Evolutionary conservation across 805 yeast species (phyloP), one percentile per base, ranked within the genome.

Genomic region (Nakazawaea populi): DNA sequence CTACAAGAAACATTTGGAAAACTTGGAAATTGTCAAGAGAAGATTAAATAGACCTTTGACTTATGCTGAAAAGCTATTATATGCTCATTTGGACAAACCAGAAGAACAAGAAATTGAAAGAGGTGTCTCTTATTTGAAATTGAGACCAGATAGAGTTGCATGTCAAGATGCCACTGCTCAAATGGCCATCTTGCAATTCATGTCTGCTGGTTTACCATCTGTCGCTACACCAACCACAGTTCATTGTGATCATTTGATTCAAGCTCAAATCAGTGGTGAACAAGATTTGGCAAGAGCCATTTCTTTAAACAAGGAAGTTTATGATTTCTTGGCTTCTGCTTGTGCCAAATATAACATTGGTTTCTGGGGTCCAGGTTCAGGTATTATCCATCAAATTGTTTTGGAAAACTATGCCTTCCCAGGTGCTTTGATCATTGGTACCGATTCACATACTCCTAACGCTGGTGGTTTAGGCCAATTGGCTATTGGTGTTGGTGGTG

Each of bases 121-220:
- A 72, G 99, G 99, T 59, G 75, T 83, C 46, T 82, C 91, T 48
- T 94, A 94, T 72, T 79, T 94, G 68, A 94, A 94, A 75, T 79
- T 94, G 61, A 82, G 87, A 67, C 99, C 99, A 28, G 99, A 94
- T 67, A 83, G 99, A 68, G 98, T 94, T 45, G 99, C 99, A 30
- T 92, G 95, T 96, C 99, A 94, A 76, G 99, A 94, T 76, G 99
- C 99, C n/a, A 88, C 97, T 34, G 99, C 99, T 18, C 99, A 94
- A 73, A 94, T 92, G 89, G 99, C 99, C n/a, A 76, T 94, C 59
- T 75, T 94, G 60, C 99, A 94, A 73, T 94, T 94, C 74, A 94
- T 94, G 96, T 89, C 97, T 49, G 92, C 97, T 57, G 96, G 96
- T 37, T 81, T 92, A 80, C 75, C 86, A 47, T 69, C 80, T 37